Conservation (phyloP, 2,329 filamentous ascomycete species). For the Neonectria faginata region DNA sequence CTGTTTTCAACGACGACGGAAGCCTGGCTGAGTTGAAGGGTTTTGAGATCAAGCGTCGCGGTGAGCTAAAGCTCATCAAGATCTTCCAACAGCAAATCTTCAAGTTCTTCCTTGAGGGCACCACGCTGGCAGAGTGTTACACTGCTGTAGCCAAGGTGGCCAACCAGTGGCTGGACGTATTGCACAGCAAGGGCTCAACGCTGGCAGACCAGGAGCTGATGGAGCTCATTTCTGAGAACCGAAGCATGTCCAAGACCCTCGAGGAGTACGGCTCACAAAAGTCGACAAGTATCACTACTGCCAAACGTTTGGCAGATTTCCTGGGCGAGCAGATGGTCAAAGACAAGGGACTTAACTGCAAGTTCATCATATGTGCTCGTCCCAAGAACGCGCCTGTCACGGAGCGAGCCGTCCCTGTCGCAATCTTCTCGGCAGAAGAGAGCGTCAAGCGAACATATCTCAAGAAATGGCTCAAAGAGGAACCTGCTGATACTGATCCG, state of each 20-base stretch:
- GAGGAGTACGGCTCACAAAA: slow-evolving; percentile 97
- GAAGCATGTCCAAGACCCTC: slow-evolving; percentile 96
- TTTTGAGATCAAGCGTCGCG: slow-evolving; percentile 96
- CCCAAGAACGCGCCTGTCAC: slow-evolving; percentile 93
- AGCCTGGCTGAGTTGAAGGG: slow-evolving; percentile 95
- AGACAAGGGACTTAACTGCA: slow-evolving; percentile 98
- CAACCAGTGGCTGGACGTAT: slow-evolving; percentile 95
- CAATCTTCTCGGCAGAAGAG: slow-evolving; percentile 95
- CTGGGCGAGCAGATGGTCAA: slow-evolving; percentile 99
- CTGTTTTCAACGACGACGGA: slow-evolving; percentile 98
- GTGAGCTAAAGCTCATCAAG: slow-evolving; percentile 98
- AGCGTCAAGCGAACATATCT: slow-evolving; percentile 89
- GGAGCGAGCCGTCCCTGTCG: slow-evolving; percentile 91
- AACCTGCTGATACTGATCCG: slow-evolving; percentile 90
- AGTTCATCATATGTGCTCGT: slow-evolving; percentile 94
- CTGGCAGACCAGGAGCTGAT: slow-evolving; percentile 97
- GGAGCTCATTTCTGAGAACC: slow-evolving; percentile 99
- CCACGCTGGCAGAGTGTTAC: slow-evolving; percentile 89
- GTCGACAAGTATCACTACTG: slow-evolving; percentile 99
- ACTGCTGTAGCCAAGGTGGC: slow-evolving; percentile 91
- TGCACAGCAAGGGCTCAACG: slow-evolving; percentile 88
- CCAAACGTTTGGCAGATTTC: slow-evolving; percentile 93
- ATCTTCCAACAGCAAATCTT: slow-evolving; percentile 99
- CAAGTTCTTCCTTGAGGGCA: slow-evolving; percentile 97
- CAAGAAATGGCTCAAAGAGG: slow-evolving; percentile 95